Percentiles rank a stretch among this genome's conserved stretches.
phyloP scores from a whole-genome alignment of 2,329 filamentous ascomycete genomes.

The Blumeria graminis region DNA sequence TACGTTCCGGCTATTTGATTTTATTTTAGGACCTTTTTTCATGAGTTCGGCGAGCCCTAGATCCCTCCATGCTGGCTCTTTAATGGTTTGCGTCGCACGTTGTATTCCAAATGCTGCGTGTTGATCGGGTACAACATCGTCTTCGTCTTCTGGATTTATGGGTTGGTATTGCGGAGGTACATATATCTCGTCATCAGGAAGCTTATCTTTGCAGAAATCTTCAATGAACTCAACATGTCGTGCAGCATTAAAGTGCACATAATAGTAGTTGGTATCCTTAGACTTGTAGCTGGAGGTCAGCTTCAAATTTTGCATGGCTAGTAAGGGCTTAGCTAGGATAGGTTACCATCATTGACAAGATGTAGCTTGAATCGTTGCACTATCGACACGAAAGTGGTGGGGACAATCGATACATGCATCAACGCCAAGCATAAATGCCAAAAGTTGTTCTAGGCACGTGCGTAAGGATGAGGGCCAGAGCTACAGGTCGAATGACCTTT shows the following conservation, averaged over 20 bases:
- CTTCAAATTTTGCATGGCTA: too few species aligned
- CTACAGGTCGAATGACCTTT: too few species aligned
- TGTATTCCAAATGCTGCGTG: conserved; percentile 74
- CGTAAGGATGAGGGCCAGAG: too few species aligned
- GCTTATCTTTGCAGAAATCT: conserved; percentile 44
- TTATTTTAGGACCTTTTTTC: conserved; percentile 26
- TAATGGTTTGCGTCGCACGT: conserved; percentile 47
- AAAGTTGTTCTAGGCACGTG: too few species aligned
- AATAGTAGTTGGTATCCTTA: conserved; percentile 53
- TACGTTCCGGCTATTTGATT: conserved; percentile 1
- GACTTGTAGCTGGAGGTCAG: conserved; percentile 7
- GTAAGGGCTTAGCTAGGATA: too few species aligned
- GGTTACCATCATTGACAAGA: too few species aligned
- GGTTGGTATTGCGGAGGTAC: conserved; percentile 61
- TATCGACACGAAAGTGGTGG: too few species aligned
- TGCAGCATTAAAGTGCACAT: conserved; percentile 49
- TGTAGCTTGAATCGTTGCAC: too few species aligned
- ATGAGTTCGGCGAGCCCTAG: conserved; percentile 49
- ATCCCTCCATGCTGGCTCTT: conserved; percentile 58
- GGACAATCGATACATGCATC: too few species aligned
- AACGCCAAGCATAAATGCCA: too few species aligned
- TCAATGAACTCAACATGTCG: conserved; percentile 61
- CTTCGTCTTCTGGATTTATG: conserved; percentile 69
- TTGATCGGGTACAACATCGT: conserved; percentile 71
- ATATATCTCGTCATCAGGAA: conserved; percentile 58